These are phyloP conservation scores for Tardiomyces depauwii DNA, from an alignment of 1,139 yeast genomes.

Conservation along the genomic window DNA sequence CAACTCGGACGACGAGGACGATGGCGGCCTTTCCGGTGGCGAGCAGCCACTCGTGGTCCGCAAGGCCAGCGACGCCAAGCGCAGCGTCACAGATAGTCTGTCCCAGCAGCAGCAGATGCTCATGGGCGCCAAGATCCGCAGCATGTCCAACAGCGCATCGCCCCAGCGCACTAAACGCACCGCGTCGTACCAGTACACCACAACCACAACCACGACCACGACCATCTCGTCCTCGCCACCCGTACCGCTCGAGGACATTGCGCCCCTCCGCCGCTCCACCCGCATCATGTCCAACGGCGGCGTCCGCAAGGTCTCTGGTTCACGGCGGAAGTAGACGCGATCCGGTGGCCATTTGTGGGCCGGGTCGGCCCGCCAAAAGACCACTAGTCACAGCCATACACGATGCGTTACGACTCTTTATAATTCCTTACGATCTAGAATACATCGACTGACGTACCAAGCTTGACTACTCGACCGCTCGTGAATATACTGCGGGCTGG, in stretches of 20 bases:
- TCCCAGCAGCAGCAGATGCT: slow-evolving; percentile 5
- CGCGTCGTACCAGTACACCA: slow-evolving; percentile 31
- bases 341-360: background rate
- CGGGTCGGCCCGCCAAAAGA: background rate
- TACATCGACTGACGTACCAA: background rate
- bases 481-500: too few species aligned
- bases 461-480: background rate
- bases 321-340: background rate
- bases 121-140: background rate
- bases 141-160: background rate
- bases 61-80: background rate
- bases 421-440: background rate
- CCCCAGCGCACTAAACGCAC: slow-evolving; percentile 4
- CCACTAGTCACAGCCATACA: background rate
- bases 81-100: slow-evolving; percentile 4
- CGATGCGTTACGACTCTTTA: background rate
- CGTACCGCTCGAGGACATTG: slow-evolving; percentile 1
- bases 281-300: slow-evolving; percentile 11
- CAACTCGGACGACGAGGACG: slow-evolving; percentile 10
- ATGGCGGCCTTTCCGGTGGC: background rate
- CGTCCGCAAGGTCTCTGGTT: slow-evolving; percentile 9
- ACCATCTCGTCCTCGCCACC: slow-evolving; percentile 31
- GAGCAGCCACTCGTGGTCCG: slow-evolving; percentile 3
- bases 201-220: slow-evolving; percentile 40
- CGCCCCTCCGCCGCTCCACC: slow-evolving; percentile 12